Conservation (phyloP, 441 rosid species). For the Euphorbia schlechtendalii region DNA sequence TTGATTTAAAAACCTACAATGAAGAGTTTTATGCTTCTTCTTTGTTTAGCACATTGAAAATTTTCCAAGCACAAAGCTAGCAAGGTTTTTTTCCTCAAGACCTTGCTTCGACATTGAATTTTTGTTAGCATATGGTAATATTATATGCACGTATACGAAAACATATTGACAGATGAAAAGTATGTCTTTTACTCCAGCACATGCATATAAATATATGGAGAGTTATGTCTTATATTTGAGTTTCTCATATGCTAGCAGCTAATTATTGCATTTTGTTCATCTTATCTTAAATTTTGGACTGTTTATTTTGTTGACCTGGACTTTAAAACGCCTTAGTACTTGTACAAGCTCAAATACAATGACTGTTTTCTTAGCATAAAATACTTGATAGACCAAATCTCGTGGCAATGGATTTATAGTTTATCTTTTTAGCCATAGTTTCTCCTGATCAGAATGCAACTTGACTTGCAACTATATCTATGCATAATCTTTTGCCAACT, state of each 20-base stretch:
- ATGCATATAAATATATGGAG: no score
- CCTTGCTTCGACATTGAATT: not conserved
- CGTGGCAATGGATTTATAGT: not conserved
- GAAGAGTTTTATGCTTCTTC: not conserved
- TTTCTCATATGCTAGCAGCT: not conserved
- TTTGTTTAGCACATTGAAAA: not conserved
- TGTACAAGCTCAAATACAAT: not conserved
- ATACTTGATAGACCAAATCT: not conserved
- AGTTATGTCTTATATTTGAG: not conserved
- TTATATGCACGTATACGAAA: not conserved
- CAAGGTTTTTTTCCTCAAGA: not conserved
- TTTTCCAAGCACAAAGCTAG: not conserved
- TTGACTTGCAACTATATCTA: not conserved
- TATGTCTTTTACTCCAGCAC: not conserved
- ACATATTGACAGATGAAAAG: not conserved
- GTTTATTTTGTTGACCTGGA: not conserved
- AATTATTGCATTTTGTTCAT: not conserved
- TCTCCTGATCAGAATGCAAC: not conserved
- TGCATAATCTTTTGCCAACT: constrained; percentile 14
- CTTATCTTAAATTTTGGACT: not conserved
- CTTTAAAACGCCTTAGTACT: not conserved
- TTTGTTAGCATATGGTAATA: not conserved
- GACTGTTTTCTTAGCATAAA: not conserved
- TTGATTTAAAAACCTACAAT: not conserved
- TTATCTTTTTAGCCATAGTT: not conserved